Evolutionary conservation across 2,329 filamentous ascomycete species (phyloP), one percentile per base, ranked within the genome.

Genomic region (Epicoccum sorghinum): DNA sequence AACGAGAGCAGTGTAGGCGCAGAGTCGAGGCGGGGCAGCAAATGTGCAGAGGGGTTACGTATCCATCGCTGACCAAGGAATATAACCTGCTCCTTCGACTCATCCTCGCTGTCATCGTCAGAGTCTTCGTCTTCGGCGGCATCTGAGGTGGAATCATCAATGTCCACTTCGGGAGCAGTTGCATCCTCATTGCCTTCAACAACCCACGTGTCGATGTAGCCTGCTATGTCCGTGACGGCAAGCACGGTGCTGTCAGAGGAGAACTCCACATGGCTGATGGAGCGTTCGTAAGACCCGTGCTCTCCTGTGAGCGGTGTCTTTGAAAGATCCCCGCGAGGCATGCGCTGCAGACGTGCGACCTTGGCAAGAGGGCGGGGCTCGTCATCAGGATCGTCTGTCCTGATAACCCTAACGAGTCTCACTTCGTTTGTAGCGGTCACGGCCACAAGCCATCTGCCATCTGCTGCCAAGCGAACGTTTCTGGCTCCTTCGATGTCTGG

Each of bases 191-290:
- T 73, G 33, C 83, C 83, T 67, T 85, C 82, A 49, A 96, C 76
- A 1, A 91, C 78, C 90, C 93, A 99, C 14, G 88, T 91, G 69
- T 98, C 93, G 29, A 98, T 81, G 73, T 88, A 91, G 38, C 95
- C 95, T 38, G 89, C 87, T 47, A 97, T 76, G 72, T 97, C 93
- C 42, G 89, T 87, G 27, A 87, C 85, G 7, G 89, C 92, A 41
- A 98, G 78, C 58, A 96, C 84, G 61, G 83, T 86, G 70, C 90
- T 91, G 70, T 96, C 89, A 4, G 87, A 80, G 8, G 92, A 93
- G 73, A 98, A 97, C 2, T 87, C 82, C 24, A 88, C 74, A 48
- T 90, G 88, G 32, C 84, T 87, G 61, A 98, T 86, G 39, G 82
- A 88, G 70, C 89, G 84, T 59, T 91, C 86, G 75, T 97, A 98